Conservation (phyloP, 768 basidiomycete genomes). For the Pleurotus eryngii region DNA sequence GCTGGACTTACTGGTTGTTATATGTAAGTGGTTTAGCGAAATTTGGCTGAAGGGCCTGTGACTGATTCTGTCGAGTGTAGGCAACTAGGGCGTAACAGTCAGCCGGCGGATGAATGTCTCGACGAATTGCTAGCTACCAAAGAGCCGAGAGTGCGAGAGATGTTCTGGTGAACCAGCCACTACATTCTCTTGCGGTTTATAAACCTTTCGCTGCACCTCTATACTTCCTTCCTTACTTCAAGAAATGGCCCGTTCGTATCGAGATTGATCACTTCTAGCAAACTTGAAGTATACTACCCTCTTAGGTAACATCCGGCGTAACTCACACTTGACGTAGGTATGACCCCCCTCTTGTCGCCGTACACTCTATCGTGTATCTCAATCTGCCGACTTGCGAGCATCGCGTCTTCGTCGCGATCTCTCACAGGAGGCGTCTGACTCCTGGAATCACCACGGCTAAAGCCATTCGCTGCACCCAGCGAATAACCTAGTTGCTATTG, state of each 20-base stretch:
- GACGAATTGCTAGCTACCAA: too few relatives aligned
- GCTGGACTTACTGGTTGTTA: background rate
- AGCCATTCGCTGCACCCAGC: too few relatives aligned
- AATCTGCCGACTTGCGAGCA: too few relatives aligned
- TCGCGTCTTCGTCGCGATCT: too few relatives aligned
- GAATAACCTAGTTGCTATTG: too few relatives aligned
- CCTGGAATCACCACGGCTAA: too few relatives aligned
- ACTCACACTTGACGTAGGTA: background rate
- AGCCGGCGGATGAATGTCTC: too few relatives aligned
- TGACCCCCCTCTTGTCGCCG: background rate
- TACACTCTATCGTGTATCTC: too few relatives aligned
- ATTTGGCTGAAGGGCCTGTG: background rate
- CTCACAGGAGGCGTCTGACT: too few relatives aligned
- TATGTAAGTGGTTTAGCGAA: background rate
- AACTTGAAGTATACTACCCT: background rate
- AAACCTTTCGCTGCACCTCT: background rate
- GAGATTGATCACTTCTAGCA: too few relatives aligned
- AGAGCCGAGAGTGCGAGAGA: background rate
- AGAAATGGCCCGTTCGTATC: background rate
- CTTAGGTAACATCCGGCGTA: background rate
- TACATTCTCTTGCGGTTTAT: background rate
- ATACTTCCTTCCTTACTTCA: background rate
- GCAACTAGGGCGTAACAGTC: too few relatives aligned
- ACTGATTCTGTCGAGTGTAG: too few relatives aligned
- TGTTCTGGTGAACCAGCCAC: background rate